Base-by-base conservation (phyloP, 805 yeast genomes). In the Saturnispora hagleri region DNA sequence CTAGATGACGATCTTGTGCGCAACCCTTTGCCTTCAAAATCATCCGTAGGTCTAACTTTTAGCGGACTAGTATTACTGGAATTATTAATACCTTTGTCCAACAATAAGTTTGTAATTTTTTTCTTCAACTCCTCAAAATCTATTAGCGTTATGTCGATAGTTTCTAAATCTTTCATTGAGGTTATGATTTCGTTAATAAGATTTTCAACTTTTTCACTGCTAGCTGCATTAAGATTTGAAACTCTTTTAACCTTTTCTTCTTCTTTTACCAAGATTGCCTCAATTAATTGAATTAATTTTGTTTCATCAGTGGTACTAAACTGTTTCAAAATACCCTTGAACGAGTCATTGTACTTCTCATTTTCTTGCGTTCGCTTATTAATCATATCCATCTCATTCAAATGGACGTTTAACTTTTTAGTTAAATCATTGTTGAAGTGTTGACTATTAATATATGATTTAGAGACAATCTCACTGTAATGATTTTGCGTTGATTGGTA, bases 231-330 rank as follows among this genome's bases (percentile, higher is more conserved):
- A 43, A 17, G 17, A 18, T 43, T 12, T 12, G 27, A 26, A 9
- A 34, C 35, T 17, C 35, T 44, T 7, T 43, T 26, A 18, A 43
- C 22, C 15, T 57, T 61, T 7, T 49, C 55, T 7, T 56, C 36
- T 24, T 55, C 53, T 31, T 52, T 54, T n/a, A 34, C 15, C 6
- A 48, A 48, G 7, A 47, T 44, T 4, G 44, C 13, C 15, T 26
- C 13, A 2, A 24, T 22, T 41, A 22, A 5, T 41, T 24, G 10
- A 5, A 24, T 24, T n/a, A 24, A 24, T 24, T 13, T 13, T 9
- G 44, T 15, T 22, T 41, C 31, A 5, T 24, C 44, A 24, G 20
- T 24, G n/a, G 13, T 9, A 5, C n/a, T 15, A 24, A 24, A 12
- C 13, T 12, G 17, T 13, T 5, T 24, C 13, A 24, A 12, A 13